phyloP scores from a whole-genome alignment of 257 asterid species.

The Solanum lycopersicoides region DNA sequence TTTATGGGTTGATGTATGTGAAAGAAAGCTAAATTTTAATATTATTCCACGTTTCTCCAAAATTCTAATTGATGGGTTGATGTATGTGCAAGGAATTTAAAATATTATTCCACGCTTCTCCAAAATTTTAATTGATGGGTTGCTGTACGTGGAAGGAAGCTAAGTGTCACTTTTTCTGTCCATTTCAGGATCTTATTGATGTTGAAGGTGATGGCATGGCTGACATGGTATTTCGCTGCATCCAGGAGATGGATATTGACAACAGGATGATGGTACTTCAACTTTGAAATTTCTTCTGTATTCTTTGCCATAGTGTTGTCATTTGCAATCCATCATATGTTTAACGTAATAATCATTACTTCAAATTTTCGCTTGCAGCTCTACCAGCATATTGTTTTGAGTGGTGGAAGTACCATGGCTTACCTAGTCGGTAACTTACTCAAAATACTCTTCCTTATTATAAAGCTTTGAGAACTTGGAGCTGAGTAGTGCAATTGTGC shows the following conservation, averaged over 20 bases:
- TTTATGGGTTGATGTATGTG: not conserved
- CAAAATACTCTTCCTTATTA: not conserved
- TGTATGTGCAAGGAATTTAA: not conserved
- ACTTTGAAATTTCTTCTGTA: slow-evolving; percentile 7
- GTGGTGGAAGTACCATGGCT: slow-evolving; percentile 99
- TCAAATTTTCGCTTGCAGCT: slow-evolving; percentile 45
- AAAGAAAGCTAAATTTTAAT: not conserved
- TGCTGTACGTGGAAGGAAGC: not conserved
- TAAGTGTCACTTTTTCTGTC: slow-evolving; percentile 1
- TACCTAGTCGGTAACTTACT: slow-evolving; percentile 87
- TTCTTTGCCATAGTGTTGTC: slow-evolving; percentile 9
- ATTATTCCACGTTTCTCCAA: not conserved
- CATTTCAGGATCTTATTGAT: slow-evolving; percentile 80
- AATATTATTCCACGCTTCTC: not conserved
- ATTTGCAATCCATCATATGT: not conserved
- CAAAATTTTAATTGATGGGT: not conserved
- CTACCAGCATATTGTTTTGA: slow-evolving; percentile 89
- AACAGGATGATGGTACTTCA: slow-evolving; percentile 84
- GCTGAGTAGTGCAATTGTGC: not conserved
- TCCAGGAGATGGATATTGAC: slow-evolving; percentile 99
- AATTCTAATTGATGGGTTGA: not conserved
- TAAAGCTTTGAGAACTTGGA: not conserved
- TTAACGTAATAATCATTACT: not conserved
- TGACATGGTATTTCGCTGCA: slow-evolving; percentile 96
- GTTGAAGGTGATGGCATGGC: slow-evolving; percentile 99